phyloP scores from a whole-genome alignment of 2,329 filamentous ascomycete species.

The Epichloe gansuensis region DNA sequence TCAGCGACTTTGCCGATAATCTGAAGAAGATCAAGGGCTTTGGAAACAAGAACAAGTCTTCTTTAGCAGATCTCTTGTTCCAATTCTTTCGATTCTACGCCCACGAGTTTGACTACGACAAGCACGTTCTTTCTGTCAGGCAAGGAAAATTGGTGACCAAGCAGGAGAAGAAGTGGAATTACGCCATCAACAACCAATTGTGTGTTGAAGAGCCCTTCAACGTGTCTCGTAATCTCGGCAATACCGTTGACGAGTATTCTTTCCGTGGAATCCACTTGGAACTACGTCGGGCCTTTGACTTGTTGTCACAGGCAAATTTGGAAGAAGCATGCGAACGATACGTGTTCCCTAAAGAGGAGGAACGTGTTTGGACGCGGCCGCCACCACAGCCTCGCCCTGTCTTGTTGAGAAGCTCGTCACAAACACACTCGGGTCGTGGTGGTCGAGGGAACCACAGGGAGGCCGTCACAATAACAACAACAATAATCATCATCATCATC shows the following conservation, averaged over 20 bases:
- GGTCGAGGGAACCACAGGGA: slow-evolving; percentile 36
- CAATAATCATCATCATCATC: slow-evolving; percentile 28
- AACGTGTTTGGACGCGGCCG: slow-evolving; percentile 47
- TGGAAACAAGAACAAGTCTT: slow-evolving; percentile 69
- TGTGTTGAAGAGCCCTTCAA: slow-evolving; percentile 98
- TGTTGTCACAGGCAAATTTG: slow-evolving; percentile 67
- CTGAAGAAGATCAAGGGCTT: slow-evolving; percentile 61
- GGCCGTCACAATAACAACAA: slow-evolving; percentile 29
- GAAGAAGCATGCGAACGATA: slow-evolving; percentile 79
- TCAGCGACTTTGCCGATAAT: slow-evolving; percentile 79
- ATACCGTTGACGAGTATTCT: slow-evolving; percentile 90
- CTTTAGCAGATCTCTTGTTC: slow-evolving; percentile 77
- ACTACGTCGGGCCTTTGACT: slow-evolving; percentile 74
- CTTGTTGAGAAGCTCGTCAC: slow-evolving; percentile 49
- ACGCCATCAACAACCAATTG: slow-evolving; percentile 66
- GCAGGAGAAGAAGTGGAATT: slow-evolving; percentile 78
- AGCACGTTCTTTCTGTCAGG: slow-evolving; percentile 71
- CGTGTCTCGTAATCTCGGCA: slow-evolving; percentile 74
- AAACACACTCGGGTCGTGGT: slow-evolving; percentile 39
- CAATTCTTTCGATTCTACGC: slow-evolving; percentile 93
- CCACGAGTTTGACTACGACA: slow-evolving; percentile 84
- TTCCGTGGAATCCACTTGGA: slow-evolving; percentile 87
- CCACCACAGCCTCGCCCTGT: slow-evolving; percentile 40
- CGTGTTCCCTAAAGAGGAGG: slow-evolving; percentile 75
- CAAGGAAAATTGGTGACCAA: slow-evolving; percentile 69